These are phyloP conservation scores for Myriangium duriaei DNA, from an alignment of 2,329 filamentous ascomycete species.

Conservation along the genomic window DNA sequence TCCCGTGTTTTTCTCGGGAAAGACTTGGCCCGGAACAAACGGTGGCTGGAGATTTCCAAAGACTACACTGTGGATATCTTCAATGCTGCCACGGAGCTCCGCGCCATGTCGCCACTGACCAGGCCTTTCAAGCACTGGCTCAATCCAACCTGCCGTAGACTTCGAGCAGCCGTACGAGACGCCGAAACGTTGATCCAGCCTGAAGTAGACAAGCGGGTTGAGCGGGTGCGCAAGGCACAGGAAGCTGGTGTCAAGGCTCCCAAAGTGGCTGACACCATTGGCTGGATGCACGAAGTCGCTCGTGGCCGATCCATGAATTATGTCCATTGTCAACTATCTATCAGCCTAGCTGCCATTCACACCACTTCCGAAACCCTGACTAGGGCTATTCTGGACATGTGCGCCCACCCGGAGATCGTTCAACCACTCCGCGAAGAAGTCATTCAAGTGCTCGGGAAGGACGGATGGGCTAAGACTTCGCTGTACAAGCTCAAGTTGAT, in stretches of 20 bases:
- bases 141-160: slow-evolving; percentile 23
- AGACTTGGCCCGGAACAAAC: slow-evolving; percentile 24
- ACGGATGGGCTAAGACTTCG: slow-evolving; percentile 20
- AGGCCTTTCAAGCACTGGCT: slow-evolving; percentile 24
- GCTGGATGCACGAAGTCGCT: slow-evolving; percentile 18
- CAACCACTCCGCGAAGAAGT: slow-evolving; percentile 19
- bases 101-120: slow-evolving; percentile 23
- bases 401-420: slow-evolving; percentile 17
- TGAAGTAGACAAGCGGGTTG: slow-evolving; percentile 22
- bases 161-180: slow-evolving; percentile 21
- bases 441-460: slow-evolving; percentile 15
- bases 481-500: slow-evolving; percentile 21
- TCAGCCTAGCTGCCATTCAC: slow-evolving; percentile 18
- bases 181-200: slow-evolving; percentile 24
- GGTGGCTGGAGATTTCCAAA: slow-evolving; percentile 26
- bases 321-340: slow-evolving; percentile 14
- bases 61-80: slow-evolving; percentile 26
- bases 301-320: slow-evolving; percentile 14
- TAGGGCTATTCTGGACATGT: slow-evolving; percentile 17
- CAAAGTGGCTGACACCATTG: slow-evolving; percentile 18
- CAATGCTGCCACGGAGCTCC: slow-evolving; percentile 21
- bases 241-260: slow-evolving; percentile 12
- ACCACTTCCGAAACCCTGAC: slow-evolving; percentile 19
- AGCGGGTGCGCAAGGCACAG: slow-evolving; percentile 13
- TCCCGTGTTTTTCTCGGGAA: slow-evolving; percentile 30